A percentile compares a stretch with the other conserved stretches of the same genome.
Conservation (phyloP, 116 monocot genomes). For the Papilionanthe hybrid region DNA sequence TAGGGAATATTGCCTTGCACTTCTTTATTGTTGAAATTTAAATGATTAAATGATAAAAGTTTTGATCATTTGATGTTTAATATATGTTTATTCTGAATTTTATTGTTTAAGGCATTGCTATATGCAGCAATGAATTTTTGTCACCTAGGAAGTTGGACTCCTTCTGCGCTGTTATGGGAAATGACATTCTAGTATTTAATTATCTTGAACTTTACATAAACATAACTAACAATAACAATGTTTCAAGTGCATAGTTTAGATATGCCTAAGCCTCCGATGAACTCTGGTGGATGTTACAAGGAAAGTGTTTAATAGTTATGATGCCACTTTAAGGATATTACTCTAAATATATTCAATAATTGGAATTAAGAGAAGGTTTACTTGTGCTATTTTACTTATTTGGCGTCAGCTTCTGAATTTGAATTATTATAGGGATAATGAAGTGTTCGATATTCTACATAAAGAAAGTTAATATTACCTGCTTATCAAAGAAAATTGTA, state of each 20-base stretch:
- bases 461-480: background rate
- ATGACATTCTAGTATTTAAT: too few species aligned
- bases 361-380: background rate
- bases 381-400: background rate
- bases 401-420: background rate
- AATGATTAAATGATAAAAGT: background rate
- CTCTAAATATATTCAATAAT: background rate
- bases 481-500: conserved; percentile 4
- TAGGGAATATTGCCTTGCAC: background rate
- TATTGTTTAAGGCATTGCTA: too few species aligned
- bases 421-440: background rate
- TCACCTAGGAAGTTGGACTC: background rate
- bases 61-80: background rate
- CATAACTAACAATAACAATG: too few species aligned
- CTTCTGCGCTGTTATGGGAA: too few species aligned
- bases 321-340: background rate
- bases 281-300: too few species aligned
- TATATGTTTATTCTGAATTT: too few species aligned
- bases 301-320: too few species aligned
- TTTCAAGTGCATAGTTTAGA: too few species aligned
- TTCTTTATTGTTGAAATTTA: background rate
- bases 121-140: background rate
- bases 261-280: too few species aligned
- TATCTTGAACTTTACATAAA: too few species aligned
- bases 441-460: background rate